Percentiles rank a stretch among this genome's conserved stretches.
phyloP scores from a whole-genome alignment of 371 early-diverging fungal species.

The Batkoa obscura region DNA sequence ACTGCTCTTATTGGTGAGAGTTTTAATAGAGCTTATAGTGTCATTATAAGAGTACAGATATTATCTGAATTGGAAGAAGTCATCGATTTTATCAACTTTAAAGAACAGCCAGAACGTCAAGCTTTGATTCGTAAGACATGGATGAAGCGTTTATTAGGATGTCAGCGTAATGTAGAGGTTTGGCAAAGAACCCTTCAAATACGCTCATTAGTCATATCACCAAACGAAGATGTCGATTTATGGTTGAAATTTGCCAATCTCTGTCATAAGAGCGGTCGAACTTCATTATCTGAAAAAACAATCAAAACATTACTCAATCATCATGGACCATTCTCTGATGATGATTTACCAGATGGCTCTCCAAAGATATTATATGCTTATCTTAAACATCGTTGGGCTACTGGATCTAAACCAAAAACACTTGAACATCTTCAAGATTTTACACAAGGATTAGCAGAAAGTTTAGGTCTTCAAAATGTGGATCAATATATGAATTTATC shows the following conservation, averaged over 20 bases:
- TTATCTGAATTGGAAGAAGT: slow-evolving; percentile 94
- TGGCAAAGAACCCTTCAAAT: slow-evolving; percentile 89
- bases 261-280: slow-evolving; percentile 77
- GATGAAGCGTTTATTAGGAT: slow-evolving; percentile 70
- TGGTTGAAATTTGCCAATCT: slow-evolving; percentile 92
- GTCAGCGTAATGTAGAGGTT: slow-evolving; percentile 85
- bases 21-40: slow-evolving; percentile 78
- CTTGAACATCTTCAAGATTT: slow-evolving; percentile 39
- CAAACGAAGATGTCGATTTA: slow-evolving; percentile 81
- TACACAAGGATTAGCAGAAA: slow-evolving; percentile 32
- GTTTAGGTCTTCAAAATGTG: slow-evolving; percentile 18
- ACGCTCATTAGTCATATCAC: slow-evolving; percentile 71
- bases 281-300: slow-evolving; percentile 65
- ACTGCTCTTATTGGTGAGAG: slow-evolving; percentile 85
- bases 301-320: slow-evolving; percentile 41
- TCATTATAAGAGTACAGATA: slow-evolving; percentile 87
- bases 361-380: slow-evolving; percentile 84
- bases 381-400: slow-evolving; percentile 87
- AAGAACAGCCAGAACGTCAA: slow-evolving; percentile 66
- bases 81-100: slow-evolving; percentile 65
- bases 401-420: slow-evolving; percentile 33
- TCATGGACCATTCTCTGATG: not conserved
- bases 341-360: slow-evolving; percentile 17
- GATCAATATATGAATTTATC: slow-evolving; percentile 15
- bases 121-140: slow-evolving; percentile 65